Evolutionary conservation across 1,284 basidiomycete genomes (phyloP).

Genomic region (Malassezia nana): DNA sequence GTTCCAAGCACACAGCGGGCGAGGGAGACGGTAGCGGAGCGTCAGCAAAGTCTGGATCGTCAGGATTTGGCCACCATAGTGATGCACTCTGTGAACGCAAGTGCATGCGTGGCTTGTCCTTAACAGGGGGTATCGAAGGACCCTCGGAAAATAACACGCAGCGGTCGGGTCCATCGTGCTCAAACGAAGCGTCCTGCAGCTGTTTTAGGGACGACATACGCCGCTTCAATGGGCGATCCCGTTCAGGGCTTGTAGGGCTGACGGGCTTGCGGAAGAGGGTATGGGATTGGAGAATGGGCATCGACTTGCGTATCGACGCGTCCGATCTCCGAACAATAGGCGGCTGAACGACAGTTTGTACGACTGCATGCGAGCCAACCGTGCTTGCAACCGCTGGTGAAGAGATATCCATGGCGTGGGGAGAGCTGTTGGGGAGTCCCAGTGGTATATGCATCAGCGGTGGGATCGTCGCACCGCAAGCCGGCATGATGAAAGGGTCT

Average conservation of each 20-base stretch:
- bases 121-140: neutral
- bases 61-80: conserved; percentile 1
- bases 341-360: neutral
- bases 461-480: neutral
- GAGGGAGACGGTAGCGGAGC: neutral
- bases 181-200: conserved; percentile 7
- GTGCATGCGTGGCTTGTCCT: conserved; percentile 1
- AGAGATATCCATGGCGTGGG: conserved; percentile 41
- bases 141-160: neutral
- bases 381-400: conserved; percentile 16
- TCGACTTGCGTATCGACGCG: conserved; percentile 1
- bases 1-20: neutral
- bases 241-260: conserved; percentile 1
- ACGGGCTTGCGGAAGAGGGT: neutral
- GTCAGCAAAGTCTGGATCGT: neutral
- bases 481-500: conserved; percentile 9
- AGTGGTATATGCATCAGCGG: conserved; percentile 24
- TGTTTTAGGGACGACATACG: conserved; percentile 10
- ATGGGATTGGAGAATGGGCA: conserved; percentile 2
- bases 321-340: neutral
- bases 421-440: conserved; percentile 38
- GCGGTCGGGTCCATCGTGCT: conserved; percentile 1
- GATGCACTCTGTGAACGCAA: conserved; percentile 12
- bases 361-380: neutral
- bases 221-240: conserved; percentile 7